phyloP scores from a whole-genome alignment of 805 yeast genomes.

The Sugiyamaella mastotermitis region DNA sequence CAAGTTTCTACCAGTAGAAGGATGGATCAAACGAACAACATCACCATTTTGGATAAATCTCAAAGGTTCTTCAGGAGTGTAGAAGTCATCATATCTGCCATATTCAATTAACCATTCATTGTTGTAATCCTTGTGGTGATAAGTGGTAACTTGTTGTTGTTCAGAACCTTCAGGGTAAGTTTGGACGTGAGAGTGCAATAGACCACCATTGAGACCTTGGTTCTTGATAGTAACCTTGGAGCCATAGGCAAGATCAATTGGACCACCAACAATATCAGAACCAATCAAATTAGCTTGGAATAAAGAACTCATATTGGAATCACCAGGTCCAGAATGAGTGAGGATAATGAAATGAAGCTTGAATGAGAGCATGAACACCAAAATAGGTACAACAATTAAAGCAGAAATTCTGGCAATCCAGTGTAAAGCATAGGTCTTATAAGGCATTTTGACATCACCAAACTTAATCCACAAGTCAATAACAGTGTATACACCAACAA shows the following conservation, averaged over 20 bases:
- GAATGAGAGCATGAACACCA: slow-evolving; percentile 67
- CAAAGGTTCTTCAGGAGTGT: slow-evolving; percentile 27
- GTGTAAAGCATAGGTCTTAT: slow-evolving; percentile 38
- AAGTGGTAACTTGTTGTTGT: slow-evolving; percentile 93
- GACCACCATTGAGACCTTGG: slow-evolving; percentile 64
- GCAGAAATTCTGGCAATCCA: slow-evolving; percentile 66
- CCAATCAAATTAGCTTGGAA: slow-evolving; percentile 82
- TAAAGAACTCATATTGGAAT: slow-evolving; percentile 81
- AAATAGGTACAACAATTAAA: slow-evolving; percentile 65
- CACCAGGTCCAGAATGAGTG: slow-evolving; percentile 84
- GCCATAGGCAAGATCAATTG: slow-evolving; percentile 57
- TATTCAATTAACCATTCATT: slow-evolving; percentile 64
- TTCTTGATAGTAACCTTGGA: slow-evolving; percentile 61
- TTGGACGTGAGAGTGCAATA: slow-evolving; percentile 84
- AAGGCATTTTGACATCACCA: slow-evolving; percentile 47
- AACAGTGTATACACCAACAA: slow-evolving; percentile 85
- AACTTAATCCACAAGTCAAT: slow-evolving; percentile 81
- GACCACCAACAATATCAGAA: slow-evolving; percentile 58
- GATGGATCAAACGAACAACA: slow-evolving; percentile 66
- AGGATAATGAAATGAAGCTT: slow-evolving; percentile 74
- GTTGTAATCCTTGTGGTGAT: slow-evolving; percentile 81
- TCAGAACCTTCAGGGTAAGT: slow-evolving; percentile 84
- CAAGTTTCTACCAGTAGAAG: slow-evolving; percentile 61
- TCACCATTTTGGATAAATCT: slow-evolving; percentile 52
- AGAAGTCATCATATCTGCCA: slow-evolving; percentile 21